These are phyloP conservation scores for Yamadazyma olivae DNA, from an alignment of 805 yeast genomes.

Conservation along the genomic window DNA sequence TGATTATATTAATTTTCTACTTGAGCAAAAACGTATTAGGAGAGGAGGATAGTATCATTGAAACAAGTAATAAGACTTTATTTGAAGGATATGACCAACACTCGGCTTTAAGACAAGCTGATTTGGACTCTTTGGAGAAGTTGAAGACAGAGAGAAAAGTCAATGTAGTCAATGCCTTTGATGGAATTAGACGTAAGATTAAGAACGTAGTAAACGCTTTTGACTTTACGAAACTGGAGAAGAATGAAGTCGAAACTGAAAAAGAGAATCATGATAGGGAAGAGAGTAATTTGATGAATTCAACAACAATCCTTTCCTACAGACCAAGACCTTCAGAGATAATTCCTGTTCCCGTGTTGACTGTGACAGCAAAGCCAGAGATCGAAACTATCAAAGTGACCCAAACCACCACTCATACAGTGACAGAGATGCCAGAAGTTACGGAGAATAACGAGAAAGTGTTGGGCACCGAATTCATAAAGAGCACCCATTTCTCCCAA, in stretches of 20 bases:
- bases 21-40: too few relatives aligned
- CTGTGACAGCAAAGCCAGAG: constrained; percentile 7
- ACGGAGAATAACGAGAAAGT: background rate
- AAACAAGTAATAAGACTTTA: too few relatives aligned
- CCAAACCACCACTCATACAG: constrained; percentile 2
- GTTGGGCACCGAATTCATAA: background rate
- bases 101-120: too few relatives aligned
- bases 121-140: too few relatives aligned
- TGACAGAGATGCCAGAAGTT: background rate
- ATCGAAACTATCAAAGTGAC: constrained; percentile 3
- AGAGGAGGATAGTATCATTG: too few relatives aligned
- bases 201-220: background rate
- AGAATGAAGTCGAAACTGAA: background rate
- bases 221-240: constrained; percentile 1
- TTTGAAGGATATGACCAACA: too few relatives aligned
- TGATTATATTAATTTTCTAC: too few relatives aligned
- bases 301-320: background rate
- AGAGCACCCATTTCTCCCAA: background rate
- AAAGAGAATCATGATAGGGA: background rate
- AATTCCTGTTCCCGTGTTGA: constrained; percentile 4
- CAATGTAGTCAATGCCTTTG: constrained; percentile 3
- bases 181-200: constrained; percentile 2
- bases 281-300: background rate
- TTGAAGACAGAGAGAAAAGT: too few relatives aligned
- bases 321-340: constrained; percentile 6